Evolutionary conservation across 495 filamentous ascomycete genomes (phyloP), one percentile per base, ranked within the genome.

Genomic region (Hypoxylon trugodes): DNA sequence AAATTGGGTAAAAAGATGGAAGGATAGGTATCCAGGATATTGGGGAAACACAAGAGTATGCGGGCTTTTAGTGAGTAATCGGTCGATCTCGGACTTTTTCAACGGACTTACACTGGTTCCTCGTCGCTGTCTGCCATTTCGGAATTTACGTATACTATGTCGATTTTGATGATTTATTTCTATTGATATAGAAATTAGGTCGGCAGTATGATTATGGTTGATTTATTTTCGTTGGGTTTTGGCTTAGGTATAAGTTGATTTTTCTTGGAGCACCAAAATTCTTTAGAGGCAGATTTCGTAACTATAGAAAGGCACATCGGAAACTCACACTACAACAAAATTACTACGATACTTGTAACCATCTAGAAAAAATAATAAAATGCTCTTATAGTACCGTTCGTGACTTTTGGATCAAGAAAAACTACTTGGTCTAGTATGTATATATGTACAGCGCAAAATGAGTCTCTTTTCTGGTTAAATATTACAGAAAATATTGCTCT

Each of bases 401-500:
- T 26, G 16, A 47, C 49, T 57, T 47, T 66, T 67, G 33, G 60
- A 64, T 58, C 59, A 66, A 59, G 53, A 45, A 59, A 65, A 71
- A 65, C 33, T 50, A 59, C 66, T 69, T 66, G 58, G 62, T 77
- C 57, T 68, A 47, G 65, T 76, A 73, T 72, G 70, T 79, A 73
- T 72, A 71, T 79, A 81, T 78, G 66, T 81, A 79, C 76, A 80
- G 68, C 21, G 53, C 48, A 70, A 61, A 69, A 68, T 51, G 41
- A 46, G 50, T 59, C 53, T 15, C 47, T 48, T 41, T 51, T 54
- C 56, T 47, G 13, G 15, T 30, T 30, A 30, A 15, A 38, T 46
- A 25, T 24, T 52, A 47, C 33, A 52, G 42, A 56, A 47, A 65
- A 24, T n/a, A 49, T 12, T 47, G 38, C 54, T 48, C 30, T 38